Conservation (phyloP, 805 yeast genomes). For the Starmerella bombicola region DNA sequence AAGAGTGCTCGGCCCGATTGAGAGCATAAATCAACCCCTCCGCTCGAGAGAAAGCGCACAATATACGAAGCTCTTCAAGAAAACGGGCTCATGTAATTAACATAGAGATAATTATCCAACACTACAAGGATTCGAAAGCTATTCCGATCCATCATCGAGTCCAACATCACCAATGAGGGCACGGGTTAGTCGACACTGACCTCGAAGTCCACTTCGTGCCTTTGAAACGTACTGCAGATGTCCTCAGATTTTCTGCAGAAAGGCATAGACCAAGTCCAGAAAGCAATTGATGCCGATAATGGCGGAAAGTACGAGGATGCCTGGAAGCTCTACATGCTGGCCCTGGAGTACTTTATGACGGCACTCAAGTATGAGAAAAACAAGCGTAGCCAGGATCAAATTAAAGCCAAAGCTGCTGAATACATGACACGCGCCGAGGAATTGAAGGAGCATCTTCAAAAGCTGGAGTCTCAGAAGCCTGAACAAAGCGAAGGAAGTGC, state of each 20-base stretch:
- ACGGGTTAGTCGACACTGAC: neutral
- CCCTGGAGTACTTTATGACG: constrained; percentile 86
- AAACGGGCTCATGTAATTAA: neutral
- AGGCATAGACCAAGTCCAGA: constrained; percentile 89
- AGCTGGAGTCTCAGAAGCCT: constrained; percentile 32
- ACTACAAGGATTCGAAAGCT: neutral
- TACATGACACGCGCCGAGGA: constrained; percentile 89
- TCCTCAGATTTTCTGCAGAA: constrained; percentile 65
- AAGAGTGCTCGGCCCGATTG: too few relatives aligned
- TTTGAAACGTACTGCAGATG: too few relatives aligned
- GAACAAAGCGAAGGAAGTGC: constrained; percentile 29
- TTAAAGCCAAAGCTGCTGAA: constrained; percentile 79
- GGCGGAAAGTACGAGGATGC: constrained; percentile 89
- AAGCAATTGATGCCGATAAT: constrained; percentile 89
- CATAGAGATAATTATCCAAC: neutral
- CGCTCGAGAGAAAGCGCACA: neutral
- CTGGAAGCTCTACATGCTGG: constrained; percentile 80
- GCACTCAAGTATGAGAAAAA: constrained; percentile 93
- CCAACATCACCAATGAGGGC: neutral
- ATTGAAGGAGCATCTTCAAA: constrained; percentile 75
- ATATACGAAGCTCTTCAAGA: neutral
- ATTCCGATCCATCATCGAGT: neutral
- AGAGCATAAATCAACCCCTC: too few relatives aligned
- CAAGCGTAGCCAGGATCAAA: constrained; percentile 74
- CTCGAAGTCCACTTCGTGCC: neutral